Evolutionary conservation across 2,329 filamentous ascomycete genomes (phyloP), one percentile per base, ranked within the genome.

Genomic region (Aspergillus fischeri): DNA sequence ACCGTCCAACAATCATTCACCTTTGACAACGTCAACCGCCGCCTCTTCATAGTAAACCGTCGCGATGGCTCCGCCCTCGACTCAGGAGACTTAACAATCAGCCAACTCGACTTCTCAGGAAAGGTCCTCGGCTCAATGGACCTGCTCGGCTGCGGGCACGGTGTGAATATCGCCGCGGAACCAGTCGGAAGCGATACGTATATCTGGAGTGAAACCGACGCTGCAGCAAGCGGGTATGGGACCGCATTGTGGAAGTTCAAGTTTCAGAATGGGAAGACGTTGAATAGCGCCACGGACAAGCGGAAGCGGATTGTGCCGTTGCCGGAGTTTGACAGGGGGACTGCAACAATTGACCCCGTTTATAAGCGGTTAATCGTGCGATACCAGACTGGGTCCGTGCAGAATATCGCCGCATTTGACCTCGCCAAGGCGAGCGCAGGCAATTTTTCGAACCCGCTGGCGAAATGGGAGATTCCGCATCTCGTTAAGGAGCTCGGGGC

Each of bases 11-110:
- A 65, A 57, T 58, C 59, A 5, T 65, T 67, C 45, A 57, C 63
- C 41, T 67, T 67, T 44, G 65, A 67, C 58, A 65, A 65, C 41
- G 55, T 55, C 51, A 67, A 67, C 44, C 56, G 60, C 11, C 62
- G 63, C 4, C 56, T 64, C 9, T 65, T 65, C 38, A 57, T 67
- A 49, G 44, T 60, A 17, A 60, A 65, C 41, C 62, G 62, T 29
- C 54, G 53, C 10, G 57, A 65, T 35, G 60, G 60, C 20, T 55
- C 60, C 4, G 54, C 53, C 7, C 47, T 49, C 7, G 59, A 49
- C n/a, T 52, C 59, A 0, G 63, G 64, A 2, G 52, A 67, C 45
- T 51, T 67, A 4, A 62, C 60, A 44, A 65, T 67, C 21, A 65
- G 62, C 29, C 60, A 65, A 28, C 56, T 65, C 3, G 64, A 67